These are phyloP conservation scores for Gracilaria gracilis DNA, from an alignment of 23 red algal genomes.

Conservation along the genomic window DNA sequence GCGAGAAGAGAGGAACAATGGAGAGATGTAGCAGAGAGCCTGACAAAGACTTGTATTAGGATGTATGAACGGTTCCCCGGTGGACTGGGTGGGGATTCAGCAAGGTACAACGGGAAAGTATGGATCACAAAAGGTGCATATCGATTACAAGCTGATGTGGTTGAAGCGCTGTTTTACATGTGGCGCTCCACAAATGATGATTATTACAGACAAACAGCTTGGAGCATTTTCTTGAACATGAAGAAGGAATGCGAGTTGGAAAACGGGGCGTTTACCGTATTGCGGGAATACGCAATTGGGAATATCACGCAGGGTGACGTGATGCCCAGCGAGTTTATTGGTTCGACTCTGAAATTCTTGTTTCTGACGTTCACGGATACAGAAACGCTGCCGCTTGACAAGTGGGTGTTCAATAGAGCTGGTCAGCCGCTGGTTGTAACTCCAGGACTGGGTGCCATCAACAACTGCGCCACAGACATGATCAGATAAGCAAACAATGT, in stretches of 20 bases:
- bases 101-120: slow-evolving; percentile 37
- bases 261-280: slow-evolving; percentile 45
- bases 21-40: slow-evolving; percentile 61
- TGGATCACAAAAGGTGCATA: slow-evolving; percentile 65
- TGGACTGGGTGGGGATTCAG: slow-evolving; percentile 71
- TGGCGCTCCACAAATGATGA: slow-evolving; percentile 70
- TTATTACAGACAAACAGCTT: slow-evolving; percentile 56
- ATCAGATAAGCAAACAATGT: slow-evolving; percentile 31
- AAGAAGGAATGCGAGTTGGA: slow-evolving; percentile 38
- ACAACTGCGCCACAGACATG: slow-evolving; percentile 8
- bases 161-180: slow-evolving; percentile 86
- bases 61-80: slow-evolving; percentile 78
- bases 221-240: slow-evolving; percentile 55
- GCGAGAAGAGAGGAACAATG: slow-evolving; percentile 51
- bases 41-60: slow-evolving; percentile 71
- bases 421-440: slow-evolving; percentile 82
- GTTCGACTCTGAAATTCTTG: slow-evolving; percentile 73
- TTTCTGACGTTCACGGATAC: slow-evolving; percentile 65
- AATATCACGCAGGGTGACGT: slow-evolving; percentile 58
- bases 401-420: slow-evolving; percentile 84
- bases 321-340: slow-evolving; percentile 78
- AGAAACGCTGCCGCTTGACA: slow-evolving; percentile 50
- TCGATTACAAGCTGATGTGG: slow-evolving; percentile 62
- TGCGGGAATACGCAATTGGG: slow-evolving; percentile 46
- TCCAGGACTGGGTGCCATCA: slow-evolving; percentile 57